phyloP scores from a whole-genome alignment of 805 yeast species.

The Scheffersomyces lignosus region DNA sequence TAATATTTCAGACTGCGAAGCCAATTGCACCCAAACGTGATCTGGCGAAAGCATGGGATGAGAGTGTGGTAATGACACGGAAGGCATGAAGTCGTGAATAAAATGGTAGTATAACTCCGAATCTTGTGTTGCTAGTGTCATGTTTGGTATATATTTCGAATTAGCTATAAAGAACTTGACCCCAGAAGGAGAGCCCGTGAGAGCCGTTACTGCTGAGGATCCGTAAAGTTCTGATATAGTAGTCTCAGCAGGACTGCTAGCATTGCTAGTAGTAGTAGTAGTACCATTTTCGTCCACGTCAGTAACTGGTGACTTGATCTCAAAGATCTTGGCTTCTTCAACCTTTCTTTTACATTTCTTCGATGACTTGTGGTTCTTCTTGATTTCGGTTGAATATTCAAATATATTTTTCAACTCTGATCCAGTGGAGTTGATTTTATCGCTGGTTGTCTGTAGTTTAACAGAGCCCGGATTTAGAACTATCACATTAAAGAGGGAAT shows the following conservation, averaged over 20 bases:
- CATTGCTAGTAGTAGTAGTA: no score
- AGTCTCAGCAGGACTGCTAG: no score
- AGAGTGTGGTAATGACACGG: constrained; percentile 14
- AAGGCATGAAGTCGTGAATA: constrained; percentile 11
- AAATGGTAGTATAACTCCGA: constrained; percentile 12
- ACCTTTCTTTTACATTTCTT: not conserved
- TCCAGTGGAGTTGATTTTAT: no score
- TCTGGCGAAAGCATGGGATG: constrained; percentile 15
- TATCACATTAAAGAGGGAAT: constrained; percentile 5
- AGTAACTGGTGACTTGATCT: not conserved
- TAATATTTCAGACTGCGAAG: constrained; percentile 60
- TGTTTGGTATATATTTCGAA: constrained; percentile 7
- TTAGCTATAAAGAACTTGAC: constrained; percentile 1
- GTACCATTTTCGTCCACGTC: no score
- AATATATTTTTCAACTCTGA: no score
- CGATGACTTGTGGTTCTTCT: no score
- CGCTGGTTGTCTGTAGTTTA: not conserved
- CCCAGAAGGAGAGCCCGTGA: no score
- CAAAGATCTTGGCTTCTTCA: not conserved
- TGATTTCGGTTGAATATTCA: no score
- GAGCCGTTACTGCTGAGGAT: no score
- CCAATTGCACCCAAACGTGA: constrained; percentile 44
- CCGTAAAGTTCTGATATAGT: no score
- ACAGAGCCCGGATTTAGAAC: constrained; percentile 2
- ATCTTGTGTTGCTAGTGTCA: constrained; percentile 5